Percentiles rank a stretch among this genome's conserved stretches.
Conservation (phyloP, 176 grass and related monocot species). For the Oryza rufipogon region DNA sequence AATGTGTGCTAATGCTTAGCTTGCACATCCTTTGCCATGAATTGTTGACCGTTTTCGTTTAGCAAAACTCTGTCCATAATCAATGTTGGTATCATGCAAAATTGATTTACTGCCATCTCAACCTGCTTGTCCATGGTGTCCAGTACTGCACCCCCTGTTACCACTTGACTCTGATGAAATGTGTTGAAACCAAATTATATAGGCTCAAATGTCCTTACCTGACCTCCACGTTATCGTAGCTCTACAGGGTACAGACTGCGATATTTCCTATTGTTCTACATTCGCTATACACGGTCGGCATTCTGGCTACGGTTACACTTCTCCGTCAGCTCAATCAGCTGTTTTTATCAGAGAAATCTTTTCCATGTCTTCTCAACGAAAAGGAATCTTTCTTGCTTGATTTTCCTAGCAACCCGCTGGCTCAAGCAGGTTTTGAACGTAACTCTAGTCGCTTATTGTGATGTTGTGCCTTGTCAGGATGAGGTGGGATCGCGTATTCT, state of each 20-base stretch:
- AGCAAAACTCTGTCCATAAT: background rate
- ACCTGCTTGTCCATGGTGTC: background rate
- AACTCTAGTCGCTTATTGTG: background rate
- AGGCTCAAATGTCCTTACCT: background rate
- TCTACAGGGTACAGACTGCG: background rate
- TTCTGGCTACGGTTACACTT: background rate
- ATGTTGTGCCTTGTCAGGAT: background rate
- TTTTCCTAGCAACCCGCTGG: constrained; percentile 12
- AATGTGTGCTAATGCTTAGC: background rate
- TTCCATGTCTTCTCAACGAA: background rate
- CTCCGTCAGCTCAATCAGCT: background rate
- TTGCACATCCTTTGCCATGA: constrained; percentile 29
- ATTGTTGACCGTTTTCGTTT: background rate
- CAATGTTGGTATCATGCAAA: background rate
- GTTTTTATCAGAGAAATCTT: constrained; percentile 1
- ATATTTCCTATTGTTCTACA: background rate
- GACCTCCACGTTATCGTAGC: background rate
- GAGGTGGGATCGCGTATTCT: background rate
- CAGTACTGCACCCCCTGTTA: background rate
- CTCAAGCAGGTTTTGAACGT: constrained; percentile 10
- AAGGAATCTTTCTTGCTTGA: constrained; percentile 11
- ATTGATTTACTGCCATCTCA: background rate
- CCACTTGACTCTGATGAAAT: background rate
- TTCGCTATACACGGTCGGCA: background rate
- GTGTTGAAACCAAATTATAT: background rate